These are phyloP conservation scores for Sinapis alba DNA, from an alignment of 441 rosid species.

Conservation along the genomic window DNA sequence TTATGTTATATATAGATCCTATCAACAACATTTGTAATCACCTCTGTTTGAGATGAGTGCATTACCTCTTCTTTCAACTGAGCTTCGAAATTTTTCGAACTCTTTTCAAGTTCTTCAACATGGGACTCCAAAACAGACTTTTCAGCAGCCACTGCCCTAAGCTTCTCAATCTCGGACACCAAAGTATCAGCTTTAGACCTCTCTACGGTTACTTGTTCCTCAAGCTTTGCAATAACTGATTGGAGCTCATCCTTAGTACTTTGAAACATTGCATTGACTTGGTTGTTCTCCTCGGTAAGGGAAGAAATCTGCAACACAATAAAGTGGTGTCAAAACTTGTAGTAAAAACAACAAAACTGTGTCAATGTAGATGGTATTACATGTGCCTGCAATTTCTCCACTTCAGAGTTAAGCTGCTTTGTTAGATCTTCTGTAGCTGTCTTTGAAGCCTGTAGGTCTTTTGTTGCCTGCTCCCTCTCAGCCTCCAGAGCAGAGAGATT, in stretches of 20 bases:
- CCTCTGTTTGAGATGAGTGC: slow-evolving; percentile 13
- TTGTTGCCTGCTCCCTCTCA: slow-evolving; percentile 64
- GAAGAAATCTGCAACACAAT: slow-evolving; percentile 62
- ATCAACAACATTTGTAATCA: not conserved
- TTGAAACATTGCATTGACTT: slow-evolving; percentile 61
- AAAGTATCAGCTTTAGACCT: slow-evolving; percentile 57
- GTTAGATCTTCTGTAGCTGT: slow-evolving; percentile 61
- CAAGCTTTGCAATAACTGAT: slow-evolving; percentile 59
- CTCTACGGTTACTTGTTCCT: slow-evolving; percentile 60
- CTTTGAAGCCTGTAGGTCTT: slow-evolving; percentile 65
- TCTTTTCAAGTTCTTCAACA: slow-evolving; percentile 63
- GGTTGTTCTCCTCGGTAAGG: slow-evolving; percentile 70
- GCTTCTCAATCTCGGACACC: slow-evolving; percentile 57
- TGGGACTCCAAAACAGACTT: slow-evolving; percentile 60
- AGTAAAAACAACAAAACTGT: slow-evolving; percentile 4
- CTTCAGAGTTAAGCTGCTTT: slow-evolving; percentile 65
- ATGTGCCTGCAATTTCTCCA: slow-evolving; percentile 71
- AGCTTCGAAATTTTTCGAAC: slow-evolving; percentile 49
- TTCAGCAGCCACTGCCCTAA: slow-evolving; percentile 55
- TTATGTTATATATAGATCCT: not conserved
- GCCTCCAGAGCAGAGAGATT: slow-evolving; percentile 50
- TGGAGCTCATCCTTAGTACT: slow-evolving; percentile 78
- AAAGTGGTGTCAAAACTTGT: slow-evolving; percentile 22
- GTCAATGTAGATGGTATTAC: slow-evolving; percentile 43
- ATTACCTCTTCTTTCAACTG: slow-evolving; percentile 65